Percentiles rank a stretch among this genome's conserved stretches.
Conservation (phyloP, 805 yeast genomes). For the Schizosaccharomyces osmophilus region DNA sequence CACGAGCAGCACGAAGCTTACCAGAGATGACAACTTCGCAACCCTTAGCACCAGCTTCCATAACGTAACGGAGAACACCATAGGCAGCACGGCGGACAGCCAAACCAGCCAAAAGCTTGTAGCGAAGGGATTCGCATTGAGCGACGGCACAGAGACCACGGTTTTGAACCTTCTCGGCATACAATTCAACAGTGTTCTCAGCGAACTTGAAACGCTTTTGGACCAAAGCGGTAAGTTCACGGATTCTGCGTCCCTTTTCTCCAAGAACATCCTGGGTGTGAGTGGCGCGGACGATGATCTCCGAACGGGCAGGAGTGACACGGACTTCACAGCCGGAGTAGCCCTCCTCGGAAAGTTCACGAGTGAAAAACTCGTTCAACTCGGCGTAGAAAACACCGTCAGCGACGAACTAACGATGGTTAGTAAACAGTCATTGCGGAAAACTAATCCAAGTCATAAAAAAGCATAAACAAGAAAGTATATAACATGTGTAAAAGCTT, state of each 20-base stretch:
- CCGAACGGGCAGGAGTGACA: conserved; percentile 93
- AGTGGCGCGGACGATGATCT: conserved; percentile 95
- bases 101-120: conserved; percentile 94
- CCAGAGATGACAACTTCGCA: conserved; percentile 99
- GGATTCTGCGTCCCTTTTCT: conserved; percentile 99
- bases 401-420: conserved; percentile 32
- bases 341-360: conserved; percentile 99
- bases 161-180: conserved; percentile 98
- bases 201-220: conserved; percentile 96
- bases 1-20: conserved; percentile 99
- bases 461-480: background rate
- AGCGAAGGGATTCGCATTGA: conserved; percentile 96
- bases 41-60: conserved; percentile 99
- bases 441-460: background rate
- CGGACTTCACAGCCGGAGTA: conserved; percentile 99
- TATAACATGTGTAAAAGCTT: background rate
- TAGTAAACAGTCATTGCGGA: background rate
- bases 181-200: conserved; percentile 78
- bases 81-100: conserved; percentile 99
- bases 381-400: conserved; percentile 99
- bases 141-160: conserved; percentile 99
- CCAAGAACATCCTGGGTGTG: conserved; percentile 97
- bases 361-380: conserved; percentile 98
- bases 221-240: conserved; percentile 88
- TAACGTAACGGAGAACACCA: conserved; percentile 99